A percentile compares a stretch with the other conserved stretches of the same genome.
Evolutionary conservation across 2,329 filamentous ascomycete genomes (phyloP).

Genomic region (Diaporthe sp.): DNA sequence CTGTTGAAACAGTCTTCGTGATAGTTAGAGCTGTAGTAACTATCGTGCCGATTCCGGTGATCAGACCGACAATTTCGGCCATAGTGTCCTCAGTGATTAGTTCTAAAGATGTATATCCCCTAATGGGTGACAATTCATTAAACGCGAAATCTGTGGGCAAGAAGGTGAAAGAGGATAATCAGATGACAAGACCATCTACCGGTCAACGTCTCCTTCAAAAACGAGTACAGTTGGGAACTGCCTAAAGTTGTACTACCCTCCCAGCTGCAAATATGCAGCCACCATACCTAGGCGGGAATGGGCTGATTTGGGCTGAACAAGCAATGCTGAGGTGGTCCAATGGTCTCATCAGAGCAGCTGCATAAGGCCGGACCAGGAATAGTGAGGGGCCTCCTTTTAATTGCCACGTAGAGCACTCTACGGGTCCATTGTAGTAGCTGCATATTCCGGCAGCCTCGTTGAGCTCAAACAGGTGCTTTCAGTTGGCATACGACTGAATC

Average conservation of each 20-base stretch:
- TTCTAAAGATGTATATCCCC: too few species aligned
- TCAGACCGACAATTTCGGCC: not conserved
- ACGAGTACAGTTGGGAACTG: not conserved
- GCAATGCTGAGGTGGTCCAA: not conserved
- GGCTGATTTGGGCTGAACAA: not conserved
- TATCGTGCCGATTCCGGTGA: not conserved
- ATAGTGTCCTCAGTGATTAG: not conserved
- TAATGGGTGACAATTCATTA: too few species aligned
- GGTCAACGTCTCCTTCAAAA: not conserved
- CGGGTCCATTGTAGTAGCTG: too few species aligned
- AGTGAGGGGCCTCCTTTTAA: not conserved
- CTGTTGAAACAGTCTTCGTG: not conserved
- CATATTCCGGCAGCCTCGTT: not conserved
- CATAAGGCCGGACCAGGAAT: not conserved
- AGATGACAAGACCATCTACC: not conserved
- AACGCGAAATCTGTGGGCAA: not conserved
- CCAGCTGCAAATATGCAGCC: not conserved
- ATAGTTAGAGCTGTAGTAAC: not conserved
- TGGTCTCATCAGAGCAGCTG: not conserved
- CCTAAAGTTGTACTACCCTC: not conserved
- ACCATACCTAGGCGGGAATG: not conserved
- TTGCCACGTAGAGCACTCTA: not conserved
- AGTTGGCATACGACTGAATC: not conserved
- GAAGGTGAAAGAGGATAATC: not conserved
- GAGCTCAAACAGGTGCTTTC: not conserved